These are phyloP conservation scores for Aspergillus coremiiformis DNA, from an alignment of 495 filamentous ascomycete genomes.

Conservation along the genomic window DNA sequence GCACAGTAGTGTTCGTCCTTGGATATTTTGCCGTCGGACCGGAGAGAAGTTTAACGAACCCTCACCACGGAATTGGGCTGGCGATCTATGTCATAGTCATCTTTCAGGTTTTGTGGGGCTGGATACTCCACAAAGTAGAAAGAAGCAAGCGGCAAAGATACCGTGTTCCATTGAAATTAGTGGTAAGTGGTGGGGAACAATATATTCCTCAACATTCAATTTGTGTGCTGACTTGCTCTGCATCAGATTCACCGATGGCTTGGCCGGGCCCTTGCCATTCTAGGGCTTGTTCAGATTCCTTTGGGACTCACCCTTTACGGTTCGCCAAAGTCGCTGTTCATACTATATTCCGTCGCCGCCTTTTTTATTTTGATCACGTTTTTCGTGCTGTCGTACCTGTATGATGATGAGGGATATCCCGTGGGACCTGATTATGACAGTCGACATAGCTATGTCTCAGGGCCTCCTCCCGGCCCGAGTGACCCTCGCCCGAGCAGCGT, in stretches of 20 bases:
- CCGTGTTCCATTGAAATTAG: constrained; percentile 59
- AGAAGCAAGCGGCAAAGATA: constrained; percentile 50
- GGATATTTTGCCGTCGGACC: constrained; percentile 77
- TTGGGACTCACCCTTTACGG: constrained; percentile 89
- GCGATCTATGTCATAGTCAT: constrained; percentile 81
- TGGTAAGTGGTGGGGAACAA: constrained; percentile 41
- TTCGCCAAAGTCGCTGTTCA: constrained; percentile 74
- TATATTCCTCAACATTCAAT: not conserved
- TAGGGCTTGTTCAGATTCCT: constrained; percentile 82
- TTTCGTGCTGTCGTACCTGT: constrained; percentile 64
- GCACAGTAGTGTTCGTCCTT: constrained; percentile 66
- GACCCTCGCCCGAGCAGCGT: constrained; percentile 29
- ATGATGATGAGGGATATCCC: constrained; percentile 44
- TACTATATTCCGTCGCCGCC: constrained; percentile 72
- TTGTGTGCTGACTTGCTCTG: constrained; percentile 5
- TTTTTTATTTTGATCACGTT: constrained; percentile 58
- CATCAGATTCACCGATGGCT: constrained; percentile 73
- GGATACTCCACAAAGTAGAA: constrained; percentile 56
- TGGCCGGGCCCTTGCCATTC: constrained; percentile 63
- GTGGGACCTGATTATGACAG: constrained; percentile 44
- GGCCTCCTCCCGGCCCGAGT: constrained; percentile 21
- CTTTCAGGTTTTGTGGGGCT: constrained; percentile 72
- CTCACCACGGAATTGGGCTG: constrained; percentile 89
- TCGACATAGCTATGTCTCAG: constrained; percentile 47
- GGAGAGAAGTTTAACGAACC: constrained; percentile 74